phyloP scores from a whole-genome alignment of 257 asterid species.

The Lycium barbarum region DNA sequence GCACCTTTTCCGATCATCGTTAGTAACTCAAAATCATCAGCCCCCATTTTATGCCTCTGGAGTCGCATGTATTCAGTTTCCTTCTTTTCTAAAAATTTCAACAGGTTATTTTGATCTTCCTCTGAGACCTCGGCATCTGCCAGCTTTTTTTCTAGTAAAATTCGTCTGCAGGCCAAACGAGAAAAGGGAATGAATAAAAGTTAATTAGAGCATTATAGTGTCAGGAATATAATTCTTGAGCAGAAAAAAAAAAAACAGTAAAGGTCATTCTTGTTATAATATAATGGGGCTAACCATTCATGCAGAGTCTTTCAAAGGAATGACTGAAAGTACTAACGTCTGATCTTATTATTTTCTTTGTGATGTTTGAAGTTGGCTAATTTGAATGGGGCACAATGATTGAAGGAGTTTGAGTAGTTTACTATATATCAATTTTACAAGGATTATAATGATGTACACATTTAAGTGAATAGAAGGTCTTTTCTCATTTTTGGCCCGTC shows the following conservation, averaged over 20 bases:
- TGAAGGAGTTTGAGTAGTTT: background rate
- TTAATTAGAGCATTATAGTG: conserved; percentile 6
- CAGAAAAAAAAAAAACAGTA: background rate
- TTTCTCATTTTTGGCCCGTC: no score
- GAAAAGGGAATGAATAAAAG: conserved; percentile 26
- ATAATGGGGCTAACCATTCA: background rate
- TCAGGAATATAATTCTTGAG: background rate
- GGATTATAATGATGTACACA: background rate
- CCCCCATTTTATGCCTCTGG: conserved; percentile 96
- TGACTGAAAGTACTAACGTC: background rate
- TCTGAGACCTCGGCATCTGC: conserved; percentile 99
- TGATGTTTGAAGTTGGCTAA: background rate
- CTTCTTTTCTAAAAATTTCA: conserved; percentile 88
- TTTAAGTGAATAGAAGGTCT: no score
- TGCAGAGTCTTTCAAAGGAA: conserved; percentile 19
- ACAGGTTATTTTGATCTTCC: conserved; percentile 91
- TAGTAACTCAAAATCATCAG: conserved; percentile 87
- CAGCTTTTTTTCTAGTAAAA: conserved; percentile 83
- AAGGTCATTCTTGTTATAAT: background rate
- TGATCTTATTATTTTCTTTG: no score
- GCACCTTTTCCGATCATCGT: conserved; percentile 99
- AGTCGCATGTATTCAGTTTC: conserved; percentile 99
- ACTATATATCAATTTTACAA: background rate
- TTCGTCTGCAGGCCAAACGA: conserved; percentile 62
- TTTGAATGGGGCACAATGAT: background rate